Conservation (phyloP, 164 flowering plant species). For the Malania oleifera region DNA sequence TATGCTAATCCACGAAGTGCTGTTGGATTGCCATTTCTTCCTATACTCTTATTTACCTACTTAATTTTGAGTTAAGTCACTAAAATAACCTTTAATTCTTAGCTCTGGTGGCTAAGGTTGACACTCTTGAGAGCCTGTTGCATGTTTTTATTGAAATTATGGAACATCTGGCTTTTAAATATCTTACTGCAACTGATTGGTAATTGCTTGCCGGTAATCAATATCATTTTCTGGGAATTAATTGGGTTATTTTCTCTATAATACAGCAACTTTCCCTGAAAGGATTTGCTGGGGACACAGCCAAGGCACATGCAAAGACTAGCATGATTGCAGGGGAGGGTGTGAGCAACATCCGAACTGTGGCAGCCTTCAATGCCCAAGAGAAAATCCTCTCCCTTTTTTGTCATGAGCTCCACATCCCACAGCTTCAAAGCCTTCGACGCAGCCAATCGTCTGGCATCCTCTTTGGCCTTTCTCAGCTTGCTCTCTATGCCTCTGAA, state of each 20-base stretch:
- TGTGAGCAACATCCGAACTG: conserved; percentile 94
- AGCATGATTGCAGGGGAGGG: conserved; percentile 99
- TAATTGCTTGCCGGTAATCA: no score
- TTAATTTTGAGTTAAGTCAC: no score
- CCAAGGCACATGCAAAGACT: conserved; percentile 95
- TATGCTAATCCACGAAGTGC: no score
- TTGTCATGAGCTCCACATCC: conserved; percentile 64
- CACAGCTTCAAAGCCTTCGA: conserved; percentile 59
- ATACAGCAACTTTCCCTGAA: conserved; percentile 90
- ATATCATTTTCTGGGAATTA: neutral
- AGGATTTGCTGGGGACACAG: conserved; percentile 98
- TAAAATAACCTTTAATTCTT: no score
- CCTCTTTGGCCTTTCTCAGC: conserved; percentile 92
- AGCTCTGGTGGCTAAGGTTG: no score
- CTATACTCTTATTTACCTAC: no score
- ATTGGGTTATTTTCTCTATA: conserved; percentile 9
- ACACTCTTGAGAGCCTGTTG: no score
- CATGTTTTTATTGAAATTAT: no score
- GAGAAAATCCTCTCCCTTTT: conserved; percentile 79
- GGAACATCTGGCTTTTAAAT: no score
- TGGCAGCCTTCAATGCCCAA: conserved; percentile 97
- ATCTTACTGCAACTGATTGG: no score
- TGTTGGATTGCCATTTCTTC: no score
- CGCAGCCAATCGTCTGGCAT: conserved; percentile 76
- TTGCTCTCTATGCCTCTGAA: conserved; percentile 81